These are phyloP conservation scores for Rhypophila decipiens DNA, from an alignment of 495 filamentous ascomycete species.

Conservation along the genomic window DNA sequence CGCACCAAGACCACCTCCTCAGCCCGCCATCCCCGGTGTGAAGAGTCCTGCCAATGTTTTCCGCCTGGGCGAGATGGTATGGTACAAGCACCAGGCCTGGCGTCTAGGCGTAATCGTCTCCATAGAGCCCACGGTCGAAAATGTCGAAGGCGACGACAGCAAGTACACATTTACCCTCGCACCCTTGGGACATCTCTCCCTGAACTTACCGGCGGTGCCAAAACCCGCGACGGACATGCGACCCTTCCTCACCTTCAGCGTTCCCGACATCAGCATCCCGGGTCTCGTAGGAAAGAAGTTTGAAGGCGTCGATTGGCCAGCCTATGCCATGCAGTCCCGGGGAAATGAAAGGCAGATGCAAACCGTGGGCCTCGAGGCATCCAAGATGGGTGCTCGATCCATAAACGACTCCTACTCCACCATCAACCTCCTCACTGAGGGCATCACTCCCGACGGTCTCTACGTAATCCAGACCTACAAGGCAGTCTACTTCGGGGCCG, in stretches of 20 bases:
- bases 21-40: constrained; percentile 5
- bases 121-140: constrained; percentile 10
- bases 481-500: constrained; percentile 40
- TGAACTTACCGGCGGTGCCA: constrained; percentile 13
- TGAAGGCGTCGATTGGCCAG: constrained; percentile 23
- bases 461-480: constrained; percentile 8
- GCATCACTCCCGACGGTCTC: constrained; percentile 6
- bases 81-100: constrained; percentile 35
- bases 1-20: neutral
- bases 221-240: constrained; percentile 33
- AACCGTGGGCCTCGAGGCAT: constrained; percentile 34
- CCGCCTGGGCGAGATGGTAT: constrained; percentile 37
- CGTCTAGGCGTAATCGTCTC: constrained; percentile 30
- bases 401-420: constrained; percentile 38
- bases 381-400: constrained; percentile 34
- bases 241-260: constrained; percentile 41
- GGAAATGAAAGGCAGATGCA: constrained; percentile 16
- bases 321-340: constrained; percentile 6
- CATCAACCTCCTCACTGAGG: constrained; percentile 25
- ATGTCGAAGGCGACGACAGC: constrained; percentile 9
- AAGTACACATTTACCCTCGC: constrained; percentile 17
- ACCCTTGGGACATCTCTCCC: constrained; percentile 20
- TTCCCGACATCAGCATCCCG: constrained; percentile 22
- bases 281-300: constrained; percentile 19
- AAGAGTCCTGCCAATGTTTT: constrained; percentile 28